Base-by-base conservation (phyloP, 805 yeast genomes). In the Candida awuae region DNA sequence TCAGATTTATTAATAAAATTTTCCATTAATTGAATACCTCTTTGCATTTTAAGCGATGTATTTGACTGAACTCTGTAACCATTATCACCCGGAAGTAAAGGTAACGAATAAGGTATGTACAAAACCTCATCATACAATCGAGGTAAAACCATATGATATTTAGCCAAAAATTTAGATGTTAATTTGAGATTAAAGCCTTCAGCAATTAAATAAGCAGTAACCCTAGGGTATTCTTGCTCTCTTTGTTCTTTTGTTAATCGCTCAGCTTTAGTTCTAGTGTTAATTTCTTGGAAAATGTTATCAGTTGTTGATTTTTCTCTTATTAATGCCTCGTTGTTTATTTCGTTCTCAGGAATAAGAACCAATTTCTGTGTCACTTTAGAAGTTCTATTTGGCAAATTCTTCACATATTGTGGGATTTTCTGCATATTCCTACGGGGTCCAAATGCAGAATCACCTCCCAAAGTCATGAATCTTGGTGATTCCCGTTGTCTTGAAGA, bases 41-140 rank as follows among this genome's bases (percentile, higher is more conserved):
- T 59, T 41, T 53, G 57, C 61, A 59, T 59, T 37, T 62, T 62
- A 19, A 57, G 59, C 4, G 77, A 59, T 41, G 72, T 73, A 51
- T 83, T 82, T 2, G 92, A 80, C 54, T 76, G 78, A 12, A 84
- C 78, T 38, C 94, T 65, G 50, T 71, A 81, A 0, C 94, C 87
- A 48, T 79, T 81, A 19, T 70, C 73, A 3, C 97, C 97, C 0
- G 95, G 94, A 3, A 86, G 63, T 20, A 88, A 65, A 0, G 97
- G 98, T 29, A 90, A 65, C 21, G 86, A 73, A 53, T 88, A 90
- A 1, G 95, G 94, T 7, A 84, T 90, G 53, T 88, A 90, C 18
- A 92, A 62, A n/a, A 86, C 94, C 51, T 90, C 97, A 59, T 90
- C 96, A 52, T 90, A 90, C 22, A 83, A 56, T 45, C 97, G 66